Evolutionary conservation across 1,139 yeast species (phyloP), one percentile per base, ranked within the genome.

Genomic region (Scheffersomyces insectosa): DNA sequence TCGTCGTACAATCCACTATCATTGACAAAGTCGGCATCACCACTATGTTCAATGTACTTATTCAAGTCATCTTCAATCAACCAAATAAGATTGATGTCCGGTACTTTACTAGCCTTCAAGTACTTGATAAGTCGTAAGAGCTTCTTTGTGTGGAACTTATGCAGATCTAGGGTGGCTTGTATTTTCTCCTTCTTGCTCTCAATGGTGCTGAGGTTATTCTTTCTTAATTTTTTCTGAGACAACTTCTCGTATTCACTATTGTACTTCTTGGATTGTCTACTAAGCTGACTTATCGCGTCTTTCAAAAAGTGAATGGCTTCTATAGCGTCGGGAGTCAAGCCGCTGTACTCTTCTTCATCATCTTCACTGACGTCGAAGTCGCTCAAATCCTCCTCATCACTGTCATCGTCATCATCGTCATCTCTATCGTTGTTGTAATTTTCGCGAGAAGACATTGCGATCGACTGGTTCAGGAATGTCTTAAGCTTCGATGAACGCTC

Each of bases 391-490:
- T 45, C 46, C 27, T 43, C 54, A 14, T 42, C 49, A 25, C 45
- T 50, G 23, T 42, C 46, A 10, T 46, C 47, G 40, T 57, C 62
- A 27, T 52, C 52, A 20, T 51, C 56, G 15, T 48, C 55, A 15
- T 51, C 59, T 39, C 63, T 54, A 9, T 54, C 55, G 30, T 54
- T 52, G 32, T 63, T 60, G 33, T 50, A 57, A 37, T 50, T 55
- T 42, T 72, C 78, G 48, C 68, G 54, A 10, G 77, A 65, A 2
- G 79, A 76, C 62, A 74, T 60, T 69, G 73, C 62, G 33, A 74
- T 74, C 8, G 76, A 70, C 49, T 74, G 79, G 54, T 74, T 74
- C 3, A 77, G 71, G 46, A 68, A 74, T 3, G 77, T 68, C 48
- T 74, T 74, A 67, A 74, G 67, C 46, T 74, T 74, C 3, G 74